These are phyloP conservation scores for Penicillium italicum DNA, from an alignment of 2,329 filamentous ascomycete genomes.

Conservation along the genomic window DNA sequence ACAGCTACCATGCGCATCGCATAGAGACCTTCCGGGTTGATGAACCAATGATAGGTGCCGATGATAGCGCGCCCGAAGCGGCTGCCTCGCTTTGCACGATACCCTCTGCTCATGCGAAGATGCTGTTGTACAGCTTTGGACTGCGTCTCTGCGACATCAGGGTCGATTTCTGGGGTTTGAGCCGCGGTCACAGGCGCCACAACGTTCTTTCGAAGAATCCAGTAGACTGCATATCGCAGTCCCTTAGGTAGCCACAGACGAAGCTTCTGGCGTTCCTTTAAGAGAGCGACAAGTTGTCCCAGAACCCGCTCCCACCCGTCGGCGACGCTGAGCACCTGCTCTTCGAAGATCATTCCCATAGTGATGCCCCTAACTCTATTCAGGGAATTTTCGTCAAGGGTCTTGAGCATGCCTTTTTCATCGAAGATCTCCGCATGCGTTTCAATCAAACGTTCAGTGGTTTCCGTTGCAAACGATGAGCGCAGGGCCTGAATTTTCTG, in stretches of 20 bases:
- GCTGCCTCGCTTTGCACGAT: constrained; percentile 26
- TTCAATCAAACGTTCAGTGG: constrained; percentile 42
- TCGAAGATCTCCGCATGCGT: constrained; percentile 45
- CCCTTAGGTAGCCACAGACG: constrained; percentile 46
- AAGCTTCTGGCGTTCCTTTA: constrained; percentile 33
- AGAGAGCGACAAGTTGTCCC: constrained; percentile 36
- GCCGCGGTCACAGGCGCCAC: constrained; percentile 24
- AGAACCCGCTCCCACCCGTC: constrained; percentile 37
- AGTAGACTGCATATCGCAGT: constrained; percentile 40
- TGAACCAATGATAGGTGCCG: constrained; percentile 42
- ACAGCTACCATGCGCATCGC: constrained; percentile 49
- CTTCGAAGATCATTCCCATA: constrained; percentile 49
- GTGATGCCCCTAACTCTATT: constrained; percentile 42
- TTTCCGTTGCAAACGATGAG: constrained; percentile 27
- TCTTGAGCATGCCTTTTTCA: constrained; percentile 38
- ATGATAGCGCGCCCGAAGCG: constrained; percentile 28
- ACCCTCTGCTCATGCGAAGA: constrained; percentile 38
- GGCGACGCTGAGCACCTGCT: constrained; percentile 37
- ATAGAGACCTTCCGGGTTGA: constrained; percentile 45
- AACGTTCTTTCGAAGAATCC: constrained; percentile 34
- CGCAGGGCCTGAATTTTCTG: constrained; percentile 28
- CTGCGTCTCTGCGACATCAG: constrained; percentile 29
- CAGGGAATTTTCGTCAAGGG: constrained; percentile 20
- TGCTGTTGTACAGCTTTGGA: constrained; percentile 37
- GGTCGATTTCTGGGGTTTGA: constrained; percentile 22